Conservation (phyloP, 768 basidiomycete genomes). For the Podaxis sp. region DNA sequence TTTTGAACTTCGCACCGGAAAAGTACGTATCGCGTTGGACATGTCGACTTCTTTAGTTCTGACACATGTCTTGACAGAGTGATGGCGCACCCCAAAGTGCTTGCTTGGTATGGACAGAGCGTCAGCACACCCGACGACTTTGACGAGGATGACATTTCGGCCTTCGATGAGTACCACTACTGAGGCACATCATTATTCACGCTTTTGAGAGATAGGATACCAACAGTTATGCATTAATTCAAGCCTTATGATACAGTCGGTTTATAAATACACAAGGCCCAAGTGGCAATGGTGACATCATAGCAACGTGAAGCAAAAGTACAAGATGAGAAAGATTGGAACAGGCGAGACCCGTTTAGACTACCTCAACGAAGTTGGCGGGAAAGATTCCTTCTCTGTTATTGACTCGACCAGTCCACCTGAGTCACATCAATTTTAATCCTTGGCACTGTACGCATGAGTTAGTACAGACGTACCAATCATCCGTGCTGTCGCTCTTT, state of each 20-base stretch:
- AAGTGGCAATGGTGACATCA: background rate
- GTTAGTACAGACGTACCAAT: conserved; percentile 51
- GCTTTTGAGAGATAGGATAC: background rate
- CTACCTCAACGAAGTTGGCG: conserved; percentile 80
- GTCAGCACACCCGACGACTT: background rate
- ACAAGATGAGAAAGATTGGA: background rate
- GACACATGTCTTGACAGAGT: conserved; percentile 41
- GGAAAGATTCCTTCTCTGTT: conserved; percentile 71
- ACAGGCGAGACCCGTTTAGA: conserved; percentile 22
- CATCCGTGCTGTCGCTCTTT: conserved; percentile 70
- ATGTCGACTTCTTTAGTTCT: background rate
- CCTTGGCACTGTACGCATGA: background rate
- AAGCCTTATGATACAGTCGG: conserved; percentile 1
- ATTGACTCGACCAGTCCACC: conserved; percentile 77
- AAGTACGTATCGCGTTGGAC: conserved; percentile 41
- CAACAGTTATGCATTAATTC: background rate
- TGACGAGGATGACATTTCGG: conserved; percentile 26
- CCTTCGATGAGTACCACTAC: conserved; percentile 4
- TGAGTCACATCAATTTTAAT: conserved; percentile 24
- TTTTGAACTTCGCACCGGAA: conserved; percentile 57
- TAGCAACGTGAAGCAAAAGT: background rate
- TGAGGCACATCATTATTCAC: background rate
- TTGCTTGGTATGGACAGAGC: conserved; percentile 49
- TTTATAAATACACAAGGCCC: background rate
- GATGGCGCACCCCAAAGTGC: conserved; percentile 60